These are phyloP conservation scores for Xerocomus nothofagi DNA, from an alignment of 1,284 basidiomycete genomes.

Conservation along the genomic window DNA sequence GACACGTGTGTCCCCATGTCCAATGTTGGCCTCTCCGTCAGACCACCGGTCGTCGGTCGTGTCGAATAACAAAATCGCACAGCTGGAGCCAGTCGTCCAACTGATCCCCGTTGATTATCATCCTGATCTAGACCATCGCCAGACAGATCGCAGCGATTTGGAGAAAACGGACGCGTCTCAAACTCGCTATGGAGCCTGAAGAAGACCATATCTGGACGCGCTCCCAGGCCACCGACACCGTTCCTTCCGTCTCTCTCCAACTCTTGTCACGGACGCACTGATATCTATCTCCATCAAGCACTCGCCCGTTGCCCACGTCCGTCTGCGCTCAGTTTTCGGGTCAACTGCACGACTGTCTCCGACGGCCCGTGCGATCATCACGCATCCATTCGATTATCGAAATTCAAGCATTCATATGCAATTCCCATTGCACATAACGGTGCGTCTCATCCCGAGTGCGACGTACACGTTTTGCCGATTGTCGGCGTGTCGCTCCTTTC, in stretches of 20 bases:
- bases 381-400: constrained; percentile 2
- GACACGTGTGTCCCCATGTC: constrained; percentile 13
- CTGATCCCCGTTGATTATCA: constrained; percentile 13
- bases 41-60: neutral
- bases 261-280: neutral
- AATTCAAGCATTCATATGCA: constrained; percentile 1
- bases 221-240: constrained; percentile 13
- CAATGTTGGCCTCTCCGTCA: neutral
- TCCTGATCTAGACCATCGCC: constrained; percentile 12
- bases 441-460: neutral
- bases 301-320: neutral
- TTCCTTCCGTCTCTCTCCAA: neutral
- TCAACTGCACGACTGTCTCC: neutral
- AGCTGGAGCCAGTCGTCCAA: neutral
- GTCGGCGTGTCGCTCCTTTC: neutral
- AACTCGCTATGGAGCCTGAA: too few relatives aligned
- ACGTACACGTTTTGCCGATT: neutral
- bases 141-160: constrained; percentile 23
- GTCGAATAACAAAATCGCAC: neutral
- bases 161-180: constrained; percentile 5
- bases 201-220: too few relatives aligned
- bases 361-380: constrained; percentile 21
- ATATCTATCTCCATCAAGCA: constrained; percentile 12
- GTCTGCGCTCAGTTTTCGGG: neutral
- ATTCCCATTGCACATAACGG: neutral